A percentile compares a stretch with the other conserved stretches of the same genome.
Evolutionary conservation across 352 stramenopile species (phyloP).

Genomic region (Halophytophthora polymorphica): DNA sequence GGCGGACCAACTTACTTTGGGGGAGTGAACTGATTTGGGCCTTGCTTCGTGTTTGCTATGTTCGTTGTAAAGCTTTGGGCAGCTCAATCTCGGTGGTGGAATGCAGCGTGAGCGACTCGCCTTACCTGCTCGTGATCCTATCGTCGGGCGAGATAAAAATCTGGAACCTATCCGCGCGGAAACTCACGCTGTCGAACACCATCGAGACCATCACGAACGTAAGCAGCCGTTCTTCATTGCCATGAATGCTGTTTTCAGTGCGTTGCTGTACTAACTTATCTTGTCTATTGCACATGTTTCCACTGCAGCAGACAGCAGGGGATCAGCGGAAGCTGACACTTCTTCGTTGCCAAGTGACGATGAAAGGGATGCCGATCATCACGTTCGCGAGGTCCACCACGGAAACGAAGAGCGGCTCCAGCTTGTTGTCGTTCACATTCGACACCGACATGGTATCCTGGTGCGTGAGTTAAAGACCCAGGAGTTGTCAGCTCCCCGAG

Average conservation of each 20-base stretch:
- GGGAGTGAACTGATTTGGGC: background rate
- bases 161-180: conserved; percentile 57
- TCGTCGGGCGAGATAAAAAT: conserved; percentile 61
- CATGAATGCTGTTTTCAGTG: background rate
- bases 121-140: conserved; percentile 75
- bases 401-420: conserved; percentile 46
- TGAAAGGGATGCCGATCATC: conserved; percentile 70
- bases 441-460: conserved; percentile 68
- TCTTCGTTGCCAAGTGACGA: conserved; percentile 67
- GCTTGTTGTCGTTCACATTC: conserved; percentile 78
- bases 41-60: background rate
- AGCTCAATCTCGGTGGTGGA: conserved; percentile 63
- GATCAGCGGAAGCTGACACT: conserved; percentile 54
- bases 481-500: too few relatives aligned
- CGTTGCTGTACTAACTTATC: background rate
- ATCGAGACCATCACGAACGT: conserved; percentile 66
- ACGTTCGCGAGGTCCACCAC: conserved; percentile 72
- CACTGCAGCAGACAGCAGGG: conserved; percentile 15
- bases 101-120: conserved; percentile 55
- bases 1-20: background rate
- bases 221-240: conserved; percentile 2
- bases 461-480: conserved; percentile 31
- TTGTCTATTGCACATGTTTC: conserved; percentile 1
- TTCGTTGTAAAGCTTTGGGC: conserved; percentile 46
- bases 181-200: conserved; percentile 50